Evolutionary conservation across 2,329 filamentous ascomycete species (phyloP).

Genomic region (Macrophomina phaseolina): DNA sequence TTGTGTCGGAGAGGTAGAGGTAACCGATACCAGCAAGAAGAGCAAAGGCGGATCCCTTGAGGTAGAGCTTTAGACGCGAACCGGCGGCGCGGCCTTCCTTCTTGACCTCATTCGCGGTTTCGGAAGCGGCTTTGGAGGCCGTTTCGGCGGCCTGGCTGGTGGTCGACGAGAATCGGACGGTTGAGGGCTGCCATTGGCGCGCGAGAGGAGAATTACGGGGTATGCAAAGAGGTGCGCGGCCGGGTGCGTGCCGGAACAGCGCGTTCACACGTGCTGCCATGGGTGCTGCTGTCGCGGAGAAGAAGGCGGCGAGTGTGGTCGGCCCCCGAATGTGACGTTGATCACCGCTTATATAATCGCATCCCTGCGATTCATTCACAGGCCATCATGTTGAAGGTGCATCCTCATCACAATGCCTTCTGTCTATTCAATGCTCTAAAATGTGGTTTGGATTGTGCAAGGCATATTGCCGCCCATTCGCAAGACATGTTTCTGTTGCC

Average conservation of each 20-base stretch:
- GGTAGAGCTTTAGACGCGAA: slow-evolving; percentile 55
- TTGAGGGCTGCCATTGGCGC: slow-evolving; percentile 18
- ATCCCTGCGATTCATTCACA: too few species aligned
- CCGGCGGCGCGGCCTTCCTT: slow-evolving; percentile 45
- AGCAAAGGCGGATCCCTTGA: slow-evolving; percentile 61
- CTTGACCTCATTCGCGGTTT: slow-evolving; percentile 33
- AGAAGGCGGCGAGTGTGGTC: neutral
- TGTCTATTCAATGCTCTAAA: too few species aligned
- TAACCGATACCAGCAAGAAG: slow-evolving; percentile 54
- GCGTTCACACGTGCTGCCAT: slow-evolving; percentile 23
- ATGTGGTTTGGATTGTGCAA: too few species aligned
- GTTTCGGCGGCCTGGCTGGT: slow-evolving; percentile 14
- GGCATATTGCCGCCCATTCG: too few species aligned
- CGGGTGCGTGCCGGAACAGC: slow-evolving; percentile 14
- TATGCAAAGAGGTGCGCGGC: slow-evolving; percentile 13
- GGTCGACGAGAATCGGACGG: slow-evolving; percentile 9
- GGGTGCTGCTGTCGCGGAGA: slow-evolving; percentile 10
- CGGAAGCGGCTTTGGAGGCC: slow-evolving; percentile 25
- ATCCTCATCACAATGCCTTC: too few species aligned
- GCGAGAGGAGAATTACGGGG: neutral
- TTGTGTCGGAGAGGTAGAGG: slow-evolving; percentile 60
- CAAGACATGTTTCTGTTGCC: too few species aligned
- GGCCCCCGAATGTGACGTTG: neutral
- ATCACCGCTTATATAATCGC: neutral
- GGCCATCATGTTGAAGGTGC: too few species aligned